These are phyloP conservation scores for Phytophthora europaea DNA, from an alignment of 352 stramenopile genomes.

Conservation along the genomic window DNA sequence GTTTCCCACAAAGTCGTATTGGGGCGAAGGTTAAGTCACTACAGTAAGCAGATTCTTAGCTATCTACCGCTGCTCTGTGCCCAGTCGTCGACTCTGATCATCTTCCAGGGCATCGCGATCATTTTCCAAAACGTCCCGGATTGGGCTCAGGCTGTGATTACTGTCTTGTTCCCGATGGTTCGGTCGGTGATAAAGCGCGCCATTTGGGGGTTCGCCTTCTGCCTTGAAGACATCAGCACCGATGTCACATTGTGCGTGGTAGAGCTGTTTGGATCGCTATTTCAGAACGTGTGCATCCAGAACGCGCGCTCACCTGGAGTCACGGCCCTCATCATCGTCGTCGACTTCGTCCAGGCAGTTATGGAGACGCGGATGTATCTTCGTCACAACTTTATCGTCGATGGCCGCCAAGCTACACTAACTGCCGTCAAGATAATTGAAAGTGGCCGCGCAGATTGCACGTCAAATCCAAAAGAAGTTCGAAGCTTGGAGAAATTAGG, in stretches of 20 bases:
- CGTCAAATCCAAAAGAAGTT: background rate
- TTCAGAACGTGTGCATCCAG: constrained; percentile 43
- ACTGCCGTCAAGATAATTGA: constrained; percentile 38
- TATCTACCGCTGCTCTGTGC: constrained; percentile 27
- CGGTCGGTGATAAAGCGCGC: constrained; percentile 14
- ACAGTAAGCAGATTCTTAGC: background rate
- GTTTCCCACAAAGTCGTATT: constrained; percentile 24
- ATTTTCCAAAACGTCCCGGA: constrained; percentile 15
- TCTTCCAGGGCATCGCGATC: constrained; percentile 31
- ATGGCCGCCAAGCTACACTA: constrained; percentile 17
- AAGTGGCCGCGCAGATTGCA: background rate
- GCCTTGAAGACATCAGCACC: constrained; percentile 45
- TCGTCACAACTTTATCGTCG: constrained; percentile 33
- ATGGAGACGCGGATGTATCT: constrained; percentile 39
- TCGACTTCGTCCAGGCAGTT: constrained; percentile 28
- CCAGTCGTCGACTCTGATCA: constrained; percentile 30
- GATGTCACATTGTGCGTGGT: constrained; percentile 49
- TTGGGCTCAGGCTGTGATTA: constrained; percentile 14
- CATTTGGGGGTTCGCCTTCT: constrained; percentile 22
- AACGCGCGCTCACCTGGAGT: constrained; percentile 17
- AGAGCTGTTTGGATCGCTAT: constrained; percentile 41
- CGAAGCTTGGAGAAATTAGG: background rate
- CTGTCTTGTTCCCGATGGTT: constrained; percentile 27
- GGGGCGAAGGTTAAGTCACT: constrained; percentile 1
- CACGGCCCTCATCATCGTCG: constrained; percentile 25